Evolutionary conservation across 306 rosid species (phyloP).

Genomic region (Canavalia ensiformis): DNA sequence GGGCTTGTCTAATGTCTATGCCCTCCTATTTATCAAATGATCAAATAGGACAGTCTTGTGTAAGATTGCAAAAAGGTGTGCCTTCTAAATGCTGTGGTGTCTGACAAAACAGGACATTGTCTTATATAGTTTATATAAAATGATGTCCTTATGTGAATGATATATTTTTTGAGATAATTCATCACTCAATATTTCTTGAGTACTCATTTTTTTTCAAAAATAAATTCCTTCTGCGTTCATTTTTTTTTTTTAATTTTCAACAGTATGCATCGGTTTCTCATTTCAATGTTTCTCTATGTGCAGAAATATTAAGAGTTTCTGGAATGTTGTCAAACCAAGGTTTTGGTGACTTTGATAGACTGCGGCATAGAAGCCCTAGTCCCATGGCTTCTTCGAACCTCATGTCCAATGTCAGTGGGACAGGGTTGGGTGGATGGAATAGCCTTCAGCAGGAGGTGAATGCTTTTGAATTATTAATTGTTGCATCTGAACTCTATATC

Average conservation of each 20-base stretch:
- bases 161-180: background rate
- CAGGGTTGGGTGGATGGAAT: conserved; percentile 93
- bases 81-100: conserved; percentile 8
- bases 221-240: conserved; percentile 6
- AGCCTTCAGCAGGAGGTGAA: conserved; percentile 90
- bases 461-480: conserved; percentile 27
- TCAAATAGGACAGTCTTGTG: conserved; percentile 8
- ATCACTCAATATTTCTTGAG: conserved; percentile 17
- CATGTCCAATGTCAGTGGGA: conserved; percentile 78
- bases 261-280: conserved; percentile 46
- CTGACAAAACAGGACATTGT: background rate
- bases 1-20: background rate
- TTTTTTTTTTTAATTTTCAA: conserved; percentile 22
- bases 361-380: conserved; percentile 98
- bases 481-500: conserved; percentile 23
- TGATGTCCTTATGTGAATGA: conserved; percentile 2
- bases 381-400: conserved; percentile 97
- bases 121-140: background rate
- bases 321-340: conserved; percentile 99
- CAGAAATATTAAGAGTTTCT: conserved; percentile 95
- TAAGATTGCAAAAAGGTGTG: conserved; percentile 24
- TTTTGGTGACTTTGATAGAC: conserved; percentile 94
- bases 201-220: background rate
- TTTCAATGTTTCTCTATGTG: conserved; percentile 51
- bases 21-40: background rate